A percentile compares a stretch with the other conserved stretches of the same genome.
Evolutionary conservation across 139 green algal genomes (phyloP).

Genomic region (Chlorella sp.): DNA sequence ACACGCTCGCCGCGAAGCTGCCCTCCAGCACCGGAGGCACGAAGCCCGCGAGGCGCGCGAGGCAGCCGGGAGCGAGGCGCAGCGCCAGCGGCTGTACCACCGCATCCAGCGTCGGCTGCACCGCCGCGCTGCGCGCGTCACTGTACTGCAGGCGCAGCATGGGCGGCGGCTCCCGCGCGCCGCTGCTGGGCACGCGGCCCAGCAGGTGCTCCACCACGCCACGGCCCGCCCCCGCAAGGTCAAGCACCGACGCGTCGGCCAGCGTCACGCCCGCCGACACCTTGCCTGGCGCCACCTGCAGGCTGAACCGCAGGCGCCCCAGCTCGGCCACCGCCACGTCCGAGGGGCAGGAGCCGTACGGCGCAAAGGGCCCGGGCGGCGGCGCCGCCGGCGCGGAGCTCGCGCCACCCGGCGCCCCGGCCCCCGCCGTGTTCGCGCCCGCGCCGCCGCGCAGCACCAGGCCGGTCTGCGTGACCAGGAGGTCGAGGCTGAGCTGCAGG

Average conservation of each 20-base stretch:
- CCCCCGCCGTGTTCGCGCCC: not conserved
- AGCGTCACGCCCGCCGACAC: not conserved
- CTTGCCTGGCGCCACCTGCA: not conserved
- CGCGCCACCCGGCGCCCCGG: not conserved
- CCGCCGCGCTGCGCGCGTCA: not conserved
- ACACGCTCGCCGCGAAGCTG: not conserved
- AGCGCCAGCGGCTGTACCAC: constrained; percentile 38
- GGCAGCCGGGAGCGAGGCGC: not conserved
- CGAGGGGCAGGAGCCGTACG: not conserved
- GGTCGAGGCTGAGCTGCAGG: constrained; percentile 22
- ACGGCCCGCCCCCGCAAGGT: constrained; percentile 13
- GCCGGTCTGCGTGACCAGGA: not conserved
- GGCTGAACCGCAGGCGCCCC: not conserved
- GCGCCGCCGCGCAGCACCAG: constrained; percentile 27
- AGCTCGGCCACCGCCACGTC: not conserved
- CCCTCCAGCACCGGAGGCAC: not conserved
- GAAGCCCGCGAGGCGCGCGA: constrained; percentile 3
- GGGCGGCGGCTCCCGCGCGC: not conserved
- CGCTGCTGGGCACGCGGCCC: not conserved
- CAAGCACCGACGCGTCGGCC: constrained; percentile 10
- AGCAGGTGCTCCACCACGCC: constrained; percentile 12
- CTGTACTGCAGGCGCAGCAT: constrained; percentile 12
- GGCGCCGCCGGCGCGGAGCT: not conserved
- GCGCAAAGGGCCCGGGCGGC: not conserved
- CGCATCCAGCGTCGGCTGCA: constrained; percentile 19